phyloP scores from a whole-genome alignment of 2,329 filamentous ascomycete species.

The Emergomyces pasteurianus region DNA sequence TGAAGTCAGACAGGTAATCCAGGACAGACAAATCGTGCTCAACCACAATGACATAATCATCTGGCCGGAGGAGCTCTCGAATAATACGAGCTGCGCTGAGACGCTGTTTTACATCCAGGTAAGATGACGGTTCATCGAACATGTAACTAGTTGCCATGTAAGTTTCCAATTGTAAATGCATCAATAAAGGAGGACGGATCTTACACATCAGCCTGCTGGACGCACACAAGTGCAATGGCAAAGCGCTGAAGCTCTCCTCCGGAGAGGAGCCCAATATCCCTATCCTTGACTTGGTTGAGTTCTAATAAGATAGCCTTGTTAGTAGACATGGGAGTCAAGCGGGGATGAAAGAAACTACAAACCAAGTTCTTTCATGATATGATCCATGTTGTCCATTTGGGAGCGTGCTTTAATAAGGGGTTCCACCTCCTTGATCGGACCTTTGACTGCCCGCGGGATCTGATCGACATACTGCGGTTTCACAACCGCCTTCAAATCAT shows the following conservation, averaged over 20 bases:
- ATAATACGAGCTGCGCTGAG: constrained; percentile 85
- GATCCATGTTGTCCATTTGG: constrained; percentile 66
- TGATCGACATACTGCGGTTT: constrained; percentile 99
- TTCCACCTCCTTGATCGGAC: constrained; percentile 66
- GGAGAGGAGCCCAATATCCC: constrained; percentile 80
- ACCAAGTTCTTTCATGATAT: constrained; percentile 70
- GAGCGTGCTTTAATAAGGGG: constrained; percentile 63
- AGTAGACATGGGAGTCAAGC: not conserved
- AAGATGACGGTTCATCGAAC: constrained; percentile 99
- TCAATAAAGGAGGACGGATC: constrained; percentile 14
- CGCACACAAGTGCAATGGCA: constrained; percentile 88
- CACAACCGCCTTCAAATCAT: constrained; percentile 92
- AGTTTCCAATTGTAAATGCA: constrained; percentile 1
- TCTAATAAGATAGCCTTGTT: constrained; percentile 38
- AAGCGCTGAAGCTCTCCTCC: constrained; percentile 98
- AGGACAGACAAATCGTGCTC: constrained; percentile 98
- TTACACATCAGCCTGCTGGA: constrained; percentile 85
- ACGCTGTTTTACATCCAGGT: constrained; percentile 98
- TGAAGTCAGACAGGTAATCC: constrained; percentile 96
- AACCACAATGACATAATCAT: constrained; percentile 96
- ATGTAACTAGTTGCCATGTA: constrained; percentile 55
- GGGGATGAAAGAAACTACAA: constrained; percentile 7
- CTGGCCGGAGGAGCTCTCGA: constrained; percentile 71
- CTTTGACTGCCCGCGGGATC: constrained; percentile 83
- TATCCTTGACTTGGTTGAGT: constrained; percentile 77